Evolutionary conservation across 768 basidiomycete species (phyloP), one percentile per base, ranked within the genome.

Genomic region (Myochromella boudieri): DNA sequence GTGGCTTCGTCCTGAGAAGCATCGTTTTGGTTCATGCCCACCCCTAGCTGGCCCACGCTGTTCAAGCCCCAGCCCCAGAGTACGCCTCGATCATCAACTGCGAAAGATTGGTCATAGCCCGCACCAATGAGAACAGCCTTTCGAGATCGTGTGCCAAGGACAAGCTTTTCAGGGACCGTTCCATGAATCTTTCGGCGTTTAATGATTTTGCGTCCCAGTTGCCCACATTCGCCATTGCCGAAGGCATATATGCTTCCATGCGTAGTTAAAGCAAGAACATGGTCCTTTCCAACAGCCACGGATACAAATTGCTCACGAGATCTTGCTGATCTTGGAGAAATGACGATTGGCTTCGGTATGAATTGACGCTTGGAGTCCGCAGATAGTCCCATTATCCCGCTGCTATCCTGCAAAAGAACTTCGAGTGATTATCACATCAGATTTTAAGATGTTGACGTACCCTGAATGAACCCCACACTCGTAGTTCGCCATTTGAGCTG

Each of bases 31-130:
- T n/a, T n/a, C n/a, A n/a, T n/a, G n/a, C 45, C 36, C 18, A 31
- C 20, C 2, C 37, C 45, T 14, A n/a, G 8, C 24, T 46, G 37
- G n/a, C 37, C 27, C 11, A 24, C 10, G 21, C n/a, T 22, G 26
- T 38, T 28, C 1, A 31, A 27, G 3, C 45, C 45, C 45, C 45
- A 46, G 3, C 32, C 44, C 44, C 44, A 45, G 4, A 45, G 33
- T 15, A 12, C 22, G 14, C 33, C 44, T 3, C 37, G 20, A 10
- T 6, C 26, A 25, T 45, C 33, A 25, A 36, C 20, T 5, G 44
- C 44, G 26, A 45, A 45, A 37, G 33, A 36, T 14, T 34, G 33
- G 20, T 45, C 12, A 18, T 22, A 24, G 15, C 44, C 33, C 6
- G 32, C 18, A 25, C 20, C 44, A 17, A 45, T 25, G n/a, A n/a